phyloP scores from a whole-genome alignment of 768 basidiomycete species.

The Lactarius sp. region DNA sequence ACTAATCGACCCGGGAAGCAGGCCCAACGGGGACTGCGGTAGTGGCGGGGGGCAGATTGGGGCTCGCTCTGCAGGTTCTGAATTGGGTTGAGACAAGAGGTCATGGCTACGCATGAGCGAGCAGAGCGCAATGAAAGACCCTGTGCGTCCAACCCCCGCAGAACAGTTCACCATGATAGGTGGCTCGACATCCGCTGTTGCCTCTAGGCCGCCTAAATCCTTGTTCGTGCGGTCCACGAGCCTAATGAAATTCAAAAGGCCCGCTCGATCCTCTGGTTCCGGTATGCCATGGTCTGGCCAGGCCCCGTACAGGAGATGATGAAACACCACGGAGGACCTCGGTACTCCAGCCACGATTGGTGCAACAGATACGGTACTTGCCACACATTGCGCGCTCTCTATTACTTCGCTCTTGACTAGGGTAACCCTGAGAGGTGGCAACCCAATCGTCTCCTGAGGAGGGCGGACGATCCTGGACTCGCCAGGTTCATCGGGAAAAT shows the following conservation, averaged over 20 bases:
- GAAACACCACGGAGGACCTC: conserved; percentile 46
- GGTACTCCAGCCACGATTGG: conserved; percentile 31
- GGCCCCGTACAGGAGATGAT: conserved; percentile 65
- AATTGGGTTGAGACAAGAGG: conserved; percentile 27
- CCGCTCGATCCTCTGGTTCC: conserved; percentile 49
- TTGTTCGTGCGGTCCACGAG: conserved; percentile 64
- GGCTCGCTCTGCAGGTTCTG: conserved; percentile 28
- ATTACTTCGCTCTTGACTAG: conserved; percentile 44
- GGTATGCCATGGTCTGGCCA: conserved; percentile 92
- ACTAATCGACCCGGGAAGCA: conserved; percentile 43
- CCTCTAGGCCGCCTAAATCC: conserved; percentile 33
- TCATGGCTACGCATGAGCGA: conserved; percentile 68
- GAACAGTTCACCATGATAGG: conserved; percentile 82
- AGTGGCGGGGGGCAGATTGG: conserved; percentile 32
- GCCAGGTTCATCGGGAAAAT: conserved; percentile 64
- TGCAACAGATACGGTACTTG: conserved; percentile 54
- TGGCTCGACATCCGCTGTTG: conserved; percentile 50
- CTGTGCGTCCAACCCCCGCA: conserved; percentile 84
- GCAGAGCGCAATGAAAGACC: conserved; percentile 75
- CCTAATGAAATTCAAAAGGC: conserved; percentile 54
- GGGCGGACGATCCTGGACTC: conserved; percentile 43
- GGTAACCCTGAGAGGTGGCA: conserved; percentile 51
- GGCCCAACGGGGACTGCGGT: conserved; percentile 52
- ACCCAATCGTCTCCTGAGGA: conserved; percentile 35
- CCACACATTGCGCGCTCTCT: conserved; percentile 54